Percentiles rank a stretch among this genome's conserved stretches.
These are phyloP conservation scores for Anisodus acutangulus DNA, from an alignment of 257 asterid genomes.

Conservation along the genomic window DNA sequence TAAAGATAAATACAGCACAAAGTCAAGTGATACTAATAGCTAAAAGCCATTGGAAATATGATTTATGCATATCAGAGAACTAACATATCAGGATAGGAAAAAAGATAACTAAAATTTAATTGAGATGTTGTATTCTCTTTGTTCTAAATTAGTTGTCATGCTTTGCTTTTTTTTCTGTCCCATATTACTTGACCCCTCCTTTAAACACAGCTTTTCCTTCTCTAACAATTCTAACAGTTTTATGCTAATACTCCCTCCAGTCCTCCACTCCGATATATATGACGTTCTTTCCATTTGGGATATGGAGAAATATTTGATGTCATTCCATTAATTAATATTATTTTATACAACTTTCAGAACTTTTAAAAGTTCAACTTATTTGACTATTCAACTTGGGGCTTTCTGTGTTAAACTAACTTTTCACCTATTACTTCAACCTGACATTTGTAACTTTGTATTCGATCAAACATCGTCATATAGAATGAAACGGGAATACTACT, in stretches of 20 bases:
- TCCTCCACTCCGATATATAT: not conserved
- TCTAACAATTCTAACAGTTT: not conserved
- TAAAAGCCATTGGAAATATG: not conserved
- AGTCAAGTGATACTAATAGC: not conserved
- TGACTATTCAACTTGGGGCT: not conserved
- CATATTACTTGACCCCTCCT: not conserved
- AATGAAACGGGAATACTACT: not conserved
- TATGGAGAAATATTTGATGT: not conserved
- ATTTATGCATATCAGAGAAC: constrained; percentile 4
- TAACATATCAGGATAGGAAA: not conserved
- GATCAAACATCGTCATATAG: not conserved
- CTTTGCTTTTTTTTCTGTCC: not conserved
- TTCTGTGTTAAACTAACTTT: not conserved
- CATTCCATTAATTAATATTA: not conserved
- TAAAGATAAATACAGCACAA: not conserved
- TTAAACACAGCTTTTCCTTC: not conserved
- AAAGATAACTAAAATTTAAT: not conserved
- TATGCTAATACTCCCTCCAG: constrained; percentile 11
- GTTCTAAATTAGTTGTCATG: not conserved
- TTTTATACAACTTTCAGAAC: constrained; percentile 2
- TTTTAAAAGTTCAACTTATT: not conserved
- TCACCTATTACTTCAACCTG: not conserved
- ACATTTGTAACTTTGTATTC: not conserved
- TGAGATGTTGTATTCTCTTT: constrained; percentile 11
- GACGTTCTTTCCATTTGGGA: constrained; percentile 18